phyloP scores from a whole-genome alignment of 345 rosid genomes.

The Eucalyptus tenuipes region DNA sequence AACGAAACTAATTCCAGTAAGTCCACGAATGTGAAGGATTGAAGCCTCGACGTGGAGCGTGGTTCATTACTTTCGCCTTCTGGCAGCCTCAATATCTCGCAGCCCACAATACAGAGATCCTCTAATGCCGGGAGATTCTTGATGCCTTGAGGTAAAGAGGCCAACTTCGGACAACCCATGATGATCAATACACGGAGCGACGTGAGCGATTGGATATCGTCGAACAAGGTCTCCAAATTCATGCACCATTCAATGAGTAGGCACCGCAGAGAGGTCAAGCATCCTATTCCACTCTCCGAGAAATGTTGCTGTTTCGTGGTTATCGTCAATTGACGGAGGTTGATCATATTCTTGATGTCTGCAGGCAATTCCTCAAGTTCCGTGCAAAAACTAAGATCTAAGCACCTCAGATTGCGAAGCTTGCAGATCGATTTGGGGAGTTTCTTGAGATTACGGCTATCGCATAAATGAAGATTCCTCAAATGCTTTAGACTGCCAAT shows the following conservation, averaged over 20 bases:
- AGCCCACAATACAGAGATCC: background rate
- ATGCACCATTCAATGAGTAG: background rate
- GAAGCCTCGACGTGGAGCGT: background rate
- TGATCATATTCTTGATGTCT: background rate
- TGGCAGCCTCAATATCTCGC: background rate
- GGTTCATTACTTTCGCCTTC: background rate
- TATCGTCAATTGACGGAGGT: background rate
- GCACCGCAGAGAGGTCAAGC: background rate
- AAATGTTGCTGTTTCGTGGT: constrained; percentile 1
- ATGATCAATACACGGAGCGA: too few species aligned
- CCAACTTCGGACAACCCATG: background rate
- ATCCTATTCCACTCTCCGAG: background rate
- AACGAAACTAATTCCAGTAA: background rate
- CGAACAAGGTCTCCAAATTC: background rate
- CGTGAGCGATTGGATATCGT: background rate
- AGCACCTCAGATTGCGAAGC: constrained; percentile 2
- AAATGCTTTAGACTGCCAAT: constrained; percentile 5
- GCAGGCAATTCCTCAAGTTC: background rate
- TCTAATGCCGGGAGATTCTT: background rate
- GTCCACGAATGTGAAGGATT: background rate
- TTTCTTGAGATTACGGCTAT: background rate
- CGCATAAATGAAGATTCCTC: constrained; percentile 1
- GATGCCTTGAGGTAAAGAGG: background rate
- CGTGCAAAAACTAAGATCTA: background rate
- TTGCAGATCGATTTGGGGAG: constrained; percentile 4